Evolutionary conservation across 371 early-diverging fungal species (phyloP), one percentile per base, ranked within the genome.

Genomic region (Mucor velutinosus): DNA sequence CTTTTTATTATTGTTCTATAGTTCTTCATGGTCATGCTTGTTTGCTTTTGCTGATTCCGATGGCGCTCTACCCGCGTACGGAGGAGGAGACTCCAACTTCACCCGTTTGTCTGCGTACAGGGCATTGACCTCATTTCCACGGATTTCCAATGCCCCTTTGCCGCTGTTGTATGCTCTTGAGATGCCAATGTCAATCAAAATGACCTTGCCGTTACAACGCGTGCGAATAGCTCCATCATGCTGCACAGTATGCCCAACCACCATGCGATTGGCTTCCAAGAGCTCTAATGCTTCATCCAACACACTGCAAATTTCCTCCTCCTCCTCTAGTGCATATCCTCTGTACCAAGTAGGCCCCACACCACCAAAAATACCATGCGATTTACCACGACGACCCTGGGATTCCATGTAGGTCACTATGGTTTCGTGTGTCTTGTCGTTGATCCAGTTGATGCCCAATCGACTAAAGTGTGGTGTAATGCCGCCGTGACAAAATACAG

Each of bases 191-290:
- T 94, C 93, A 63, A 93, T 90, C 35, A 90, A 74, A 25, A 89
- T 70, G n/a, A 89, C 81, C 51, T 80, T 81, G 12, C 88, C 89
- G 11, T 80, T 72, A 68, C 91, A 92, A 5, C 91, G 85, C 0
- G 90, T 83, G 15, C 82, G 80, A 62, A 93, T 87, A 33, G 74
- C 66, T 4, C 92, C 92, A 56, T 81, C 78, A 29, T 77, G 73
- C 61, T 92, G 92, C 1, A 88, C 85, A 0, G 93, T 94, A 63
- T 94, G 94, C 1, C 92, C 94, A 29, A 93, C 80, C 2, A 94
- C 87, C 86, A 94, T 91, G 3, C 93, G 80, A 65, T 88, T 87
- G 3, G 90, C 92, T 56, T 81, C 78, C 70, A 92, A 62, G 11
- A 70, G 25, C 7, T 74, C 71, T 14, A 92, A 65, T 0, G 89